phyloP scores from a whole-genome alignment of 805 yeast genomes.

The Hanseniaspora pseudoguilliermondii region DNA sequence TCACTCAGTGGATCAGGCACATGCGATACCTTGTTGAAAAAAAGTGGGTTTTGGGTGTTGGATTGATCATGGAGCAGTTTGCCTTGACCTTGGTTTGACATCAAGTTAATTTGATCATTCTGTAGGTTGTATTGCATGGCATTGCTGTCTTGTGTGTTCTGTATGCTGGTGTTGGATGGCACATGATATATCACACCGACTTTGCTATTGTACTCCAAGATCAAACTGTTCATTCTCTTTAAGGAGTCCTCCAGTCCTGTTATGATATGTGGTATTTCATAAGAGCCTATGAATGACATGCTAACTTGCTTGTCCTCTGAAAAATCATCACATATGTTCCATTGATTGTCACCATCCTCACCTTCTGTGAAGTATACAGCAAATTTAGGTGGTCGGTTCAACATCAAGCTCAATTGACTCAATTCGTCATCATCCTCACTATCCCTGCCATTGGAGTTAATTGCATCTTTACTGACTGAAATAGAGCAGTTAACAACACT shows the following conservation, averaged over 20 bases:
- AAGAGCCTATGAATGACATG: slow-evolving; percentile 50
- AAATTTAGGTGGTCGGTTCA: slow-evolving; percentile 57
- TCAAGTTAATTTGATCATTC: slow-evolving; percentile 17
- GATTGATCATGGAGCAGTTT: not conserved
- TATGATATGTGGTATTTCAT: slow-evolving; percentile 54
- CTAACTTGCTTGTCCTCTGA: slow-evolving; percentile 74
- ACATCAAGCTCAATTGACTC: slow-evolving; percentile 38
- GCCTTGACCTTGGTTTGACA: slow-evolving; percentile 10
- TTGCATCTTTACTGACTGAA: slow-evolving; percentile 31
- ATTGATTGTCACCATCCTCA: slow-evolving; percentile 42
- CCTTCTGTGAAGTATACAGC: slow-evolving; percentile 61
- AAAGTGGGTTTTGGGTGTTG: slow-evolving; percentile 5
- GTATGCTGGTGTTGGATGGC: slow-evolving; percentile 6
- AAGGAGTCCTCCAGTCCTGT: slow-evolving; percentile 44
- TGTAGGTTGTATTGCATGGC: slow-evolving; percentile 6
- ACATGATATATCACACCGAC: slow-evolving; percentile 10
- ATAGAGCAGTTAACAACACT: slow-evolving; percentile 50
- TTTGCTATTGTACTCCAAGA: slow-evolving; percentile 34
- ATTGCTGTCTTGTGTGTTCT: not conserved
- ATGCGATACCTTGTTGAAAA: slow-evolving; percentile 12
- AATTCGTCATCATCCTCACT: slow-evolving; percentile 18
- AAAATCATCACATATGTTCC: slow-evolving; percentile 76
- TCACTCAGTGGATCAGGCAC: not conserved
- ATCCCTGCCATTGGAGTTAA: slow-evolving; percentile 15
- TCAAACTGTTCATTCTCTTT: slow-evolving; percentile 42